phyloP scores from a whole-genome alignment of 805 yeast genomes.

The Monosporozyma aquatica region DNA sequence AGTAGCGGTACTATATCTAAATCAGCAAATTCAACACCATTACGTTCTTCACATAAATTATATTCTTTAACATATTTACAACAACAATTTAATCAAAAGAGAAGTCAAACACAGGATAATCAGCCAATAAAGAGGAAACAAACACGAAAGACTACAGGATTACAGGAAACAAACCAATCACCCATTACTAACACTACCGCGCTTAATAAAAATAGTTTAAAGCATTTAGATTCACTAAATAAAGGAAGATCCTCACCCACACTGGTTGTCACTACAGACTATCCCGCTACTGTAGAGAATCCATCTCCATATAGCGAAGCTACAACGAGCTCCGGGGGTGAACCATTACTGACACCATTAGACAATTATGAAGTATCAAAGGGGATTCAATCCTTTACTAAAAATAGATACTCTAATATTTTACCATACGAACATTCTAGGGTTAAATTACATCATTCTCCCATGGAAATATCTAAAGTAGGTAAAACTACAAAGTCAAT shows the following conservation, averaged over 20 bases:
- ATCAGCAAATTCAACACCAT: background rate
- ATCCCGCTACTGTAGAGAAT: constrained; percentile 3
- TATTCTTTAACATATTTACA: constrained; percentile 20
- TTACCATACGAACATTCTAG: constrained; percentile 80
- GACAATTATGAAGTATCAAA: constrained; percentile 40
- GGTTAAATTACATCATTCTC: constrained; percentile 40
- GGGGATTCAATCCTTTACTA: constrained; percentile 70
- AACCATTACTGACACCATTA: constrained; percentile 22
- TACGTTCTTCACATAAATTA: constrained; percentile 10
- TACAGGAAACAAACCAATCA: too few species aligned
- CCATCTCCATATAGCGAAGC: constrained; percentile 5
- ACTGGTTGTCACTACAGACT: background rate
- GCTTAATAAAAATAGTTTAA: too few species aligned
- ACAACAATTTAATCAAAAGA: constrained; percentile 12
- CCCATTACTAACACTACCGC: too few species aligned
- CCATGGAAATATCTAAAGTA: constrained; percentile 8
- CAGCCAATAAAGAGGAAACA: background rate
- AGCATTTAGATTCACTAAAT: too few species aligned
- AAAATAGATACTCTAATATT: constrained; percentile 80
- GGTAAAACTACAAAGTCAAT: background rate
- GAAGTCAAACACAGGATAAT: constrained; percentile 7
- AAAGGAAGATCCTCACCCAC: constrained; percentile 6
- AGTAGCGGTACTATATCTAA: too few species aligned
- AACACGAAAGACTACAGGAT: too few species aligned
- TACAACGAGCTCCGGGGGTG: constrained; percentile 10